Base-by-base conservation (phyloP, 331 rosid genomes). In the Prunus yedoensis region DNA sequence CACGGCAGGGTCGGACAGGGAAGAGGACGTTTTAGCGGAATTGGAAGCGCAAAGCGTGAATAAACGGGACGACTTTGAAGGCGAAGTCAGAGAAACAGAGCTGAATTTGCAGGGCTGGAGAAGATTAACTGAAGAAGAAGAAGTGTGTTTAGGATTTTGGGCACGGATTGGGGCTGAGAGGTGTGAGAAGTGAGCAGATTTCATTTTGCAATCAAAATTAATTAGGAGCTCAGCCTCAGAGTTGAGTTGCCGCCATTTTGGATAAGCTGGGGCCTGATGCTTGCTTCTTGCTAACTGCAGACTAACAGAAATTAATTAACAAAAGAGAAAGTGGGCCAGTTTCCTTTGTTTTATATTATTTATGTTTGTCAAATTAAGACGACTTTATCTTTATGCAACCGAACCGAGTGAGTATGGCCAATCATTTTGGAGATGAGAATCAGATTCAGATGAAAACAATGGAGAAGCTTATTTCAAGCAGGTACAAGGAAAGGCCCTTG, bases 151-250 rank as follows among this genome's bases (percentile, higher is more conserved):
- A 32, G 74, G 80, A 49, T 53, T 73, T 79, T 68, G 74, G 32
- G 63, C 45, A 17, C 50, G 81, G 28, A 83, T 47, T 23, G 88
- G 82, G 52, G 80, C 52, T n/a, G 73, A 76, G 70, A 72, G 61
- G 57, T 18, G 76, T 12, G 84, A 74, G 77, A 78, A 54, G 4
- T 64, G 77, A 21, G 76, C 62, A 46, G 85, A 76, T 68, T 78
- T 85, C 86, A 88, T 91, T 64, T 75, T 27, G 75, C 17, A 35
- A 35, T 35, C 57, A 52, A 70, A 65, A 67, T 35, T 35, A 35
- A 32, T 32, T 32, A 32, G 41, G 41, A 28, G 3, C 25, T 18
- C 15, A 35, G 41, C 51, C 58, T 38, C 45, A 43, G 65, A 2
- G 53, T 72, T 72, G 28, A 43, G 10, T 4, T 4, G 38, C 45